A percentile compares a stretch with the other conserved stretches of the same genome.
Evolutionary conservation across 129 eudicot genomes (phyloP).

Genomic region (Centella asiatica): DNA sequence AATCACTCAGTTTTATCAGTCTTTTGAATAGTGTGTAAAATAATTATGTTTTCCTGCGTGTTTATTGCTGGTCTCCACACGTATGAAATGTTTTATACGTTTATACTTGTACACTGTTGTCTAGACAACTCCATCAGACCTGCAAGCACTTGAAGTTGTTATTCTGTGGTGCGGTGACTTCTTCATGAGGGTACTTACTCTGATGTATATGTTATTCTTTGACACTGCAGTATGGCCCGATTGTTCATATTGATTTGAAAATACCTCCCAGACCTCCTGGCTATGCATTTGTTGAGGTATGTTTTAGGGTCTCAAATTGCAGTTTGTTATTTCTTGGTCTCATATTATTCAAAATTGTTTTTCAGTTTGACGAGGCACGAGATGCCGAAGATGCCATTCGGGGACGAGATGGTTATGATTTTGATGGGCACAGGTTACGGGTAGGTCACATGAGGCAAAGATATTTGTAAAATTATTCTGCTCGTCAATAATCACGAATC

Average conservation of each 20-base stretch:
- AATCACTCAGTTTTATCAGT: no score
- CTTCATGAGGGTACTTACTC: background rate
- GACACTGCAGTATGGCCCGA: constrained; percentile 75
- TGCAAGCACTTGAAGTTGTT: background rate
- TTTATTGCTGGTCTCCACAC: no score
- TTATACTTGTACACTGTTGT: no score
- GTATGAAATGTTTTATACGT: no score
- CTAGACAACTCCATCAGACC: background rate
- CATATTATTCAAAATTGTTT: background rate
- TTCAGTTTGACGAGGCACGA: constrained; percentile 84
- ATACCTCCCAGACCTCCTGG: constrained; percentile 98
- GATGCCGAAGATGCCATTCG: constrained; percentile 94
- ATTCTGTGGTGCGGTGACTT: background rate
- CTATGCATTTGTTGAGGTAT: constrained; percentile 93
- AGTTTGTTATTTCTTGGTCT: background rate
- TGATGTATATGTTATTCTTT: constrained; percentile 1
- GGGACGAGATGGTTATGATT: constrained; percentile 95
- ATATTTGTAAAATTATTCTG: background rate
- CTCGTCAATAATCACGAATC: constrained; percentile 3
- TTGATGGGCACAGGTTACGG: constrained; percentile 85
- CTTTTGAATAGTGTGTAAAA: no score
- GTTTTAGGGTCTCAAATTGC: constrained; percentile 10
- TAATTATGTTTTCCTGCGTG: no score
- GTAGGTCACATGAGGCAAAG: constrained; percentile 35
- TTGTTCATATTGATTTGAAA: constrained; percentile 82